phyloP scores from a whole-genome alignment of 805 yeast species.

The Kodamaea kaohsiungensis region DNA sequence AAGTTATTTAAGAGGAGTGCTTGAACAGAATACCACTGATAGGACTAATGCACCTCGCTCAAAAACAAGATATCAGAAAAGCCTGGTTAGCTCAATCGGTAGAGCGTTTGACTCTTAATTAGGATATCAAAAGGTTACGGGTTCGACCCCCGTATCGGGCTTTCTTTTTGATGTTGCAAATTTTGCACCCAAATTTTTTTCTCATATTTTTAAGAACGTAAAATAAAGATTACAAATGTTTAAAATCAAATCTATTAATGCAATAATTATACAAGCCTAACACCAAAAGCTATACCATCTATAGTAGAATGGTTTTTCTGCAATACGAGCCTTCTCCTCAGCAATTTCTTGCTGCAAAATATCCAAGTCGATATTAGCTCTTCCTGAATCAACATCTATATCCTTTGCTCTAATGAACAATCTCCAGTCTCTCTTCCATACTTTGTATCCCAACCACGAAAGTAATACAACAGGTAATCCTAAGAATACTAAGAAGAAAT shows the following conservation, averaged over 20 bases:
- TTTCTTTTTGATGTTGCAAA: neutral
- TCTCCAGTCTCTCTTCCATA: conserved; percentile 47
- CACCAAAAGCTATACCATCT: conserved; percentile 60
- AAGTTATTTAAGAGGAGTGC: too few species aligned
- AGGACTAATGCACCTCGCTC: too few species aligned
- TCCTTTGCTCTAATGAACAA: conserved; percentile 45
- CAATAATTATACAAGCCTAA: conserved; percentile 20
- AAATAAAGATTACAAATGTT: neutral
- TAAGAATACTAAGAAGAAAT: conserved; percentile 46
- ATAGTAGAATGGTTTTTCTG: conserved; percentile 45
- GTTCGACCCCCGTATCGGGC: conserved; percentile 9
- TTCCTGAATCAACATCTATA: conserved; percentile 62
- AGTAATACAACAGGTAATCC: conserved; percentile 48
- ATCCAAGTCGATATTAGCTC: conserved; percentile 59
- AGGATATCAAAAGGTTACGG: conserved; percentile 10
- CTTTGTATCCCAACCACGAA: conserved; percentile 43
- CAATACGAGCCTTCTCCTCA: conserved; percentile 54
- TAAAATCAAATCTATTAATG: conserved; percentile 1
- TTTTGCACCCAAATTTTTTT: neutral
- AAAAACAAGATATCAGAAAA: neutral
- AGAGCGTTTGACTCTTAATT: conserved; percentile 12
- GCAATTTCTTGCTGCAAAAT: conserved; percentile 53
- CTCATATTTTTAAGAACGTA: too few species aligned
- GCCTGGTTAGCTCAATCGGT: conserved; percentile 13
- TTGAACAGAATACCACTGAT: too few species aligned